These are phyloP conservation scores for Phytophthora citricola DNA, from an alignment of 352 stramenopile species.

Conservation along the genomic window DNA sequence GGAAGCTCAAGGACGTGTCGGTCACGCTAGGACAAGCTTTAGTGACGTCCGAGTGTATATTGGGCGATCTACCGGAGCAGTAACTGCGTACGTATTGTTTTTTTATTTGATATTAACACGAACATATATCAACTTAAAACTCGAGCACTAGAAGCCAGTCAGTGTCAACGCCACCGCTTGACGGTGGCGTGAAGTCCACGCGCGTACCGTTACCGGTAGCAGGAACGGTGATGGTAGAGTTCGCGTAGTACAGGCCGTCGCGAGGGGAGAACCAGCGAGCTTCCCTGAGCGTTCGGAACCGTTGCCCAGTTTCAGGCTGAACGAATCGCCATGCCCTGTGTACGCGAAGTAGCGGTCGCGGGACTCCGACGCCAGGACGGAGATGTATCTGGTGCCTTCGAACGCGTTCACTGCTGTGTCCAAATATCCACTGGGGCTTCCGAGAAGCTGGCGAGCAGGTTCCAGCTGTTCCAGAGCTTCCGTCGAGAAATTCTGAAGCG, in stretches of 20 bases:
- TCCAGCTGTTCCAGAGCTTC: slow-evolving; percentile 12
- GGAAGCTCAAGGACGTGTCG: slow-evolving; percentile 10
- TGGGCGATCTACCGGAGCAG: slow-evolving; percentile 5
- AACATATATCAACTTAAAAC: slow-evolving; percentile 12
- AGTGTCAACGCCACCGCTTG: slow-evolving; percentile 22
- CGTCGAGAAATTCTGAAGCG: slow-evolving; percentile 20
- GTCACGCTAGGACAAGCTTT: slow-evolving; percentile 2
- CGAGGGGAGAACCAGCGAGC: slow-evolving; percentile 32
- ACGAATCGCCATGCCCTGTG: slow-evolving; percentile 29
- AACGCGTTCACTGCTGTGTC: slow-evolving; percentile 19
- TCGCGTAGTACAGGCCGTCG: slow-evolving; percentile 22
- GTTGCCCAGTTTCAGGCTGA: slow-evolving; percentile 20
- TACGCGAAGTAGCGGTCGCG: slow-evolving; percentile 28
- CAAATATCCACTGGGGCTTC: slow-evolving; percentile 10
- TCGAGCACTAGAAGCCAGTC: slow-evolving; percentile 34
- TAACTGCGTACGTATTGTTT: background rate
- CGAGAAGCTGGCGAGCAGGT: slow-evolving; percentile 19
- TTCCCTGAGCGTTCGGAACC: slow-evolving; percentile 14
- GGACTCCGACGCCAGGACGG: slow-evolving; percentile 14
- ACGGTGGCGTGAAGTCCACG: slow-evolving; percentile 28
- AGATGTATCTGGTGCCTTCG: slow-evolving; percentile 31
- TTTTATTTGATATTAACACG: too few species aligned
- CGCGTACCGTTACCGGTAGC: slow-evolving; percentile 15
- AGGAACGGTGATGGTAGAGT: slow-evolving; percentile 14
- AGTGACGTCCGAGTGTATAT: slow-evolving; percentile 8